Evolutionary conservation across 2,329 filamentous ascomycete genomes (phyloP).

Genomic region (Trichoderma harzianum): DNA sequence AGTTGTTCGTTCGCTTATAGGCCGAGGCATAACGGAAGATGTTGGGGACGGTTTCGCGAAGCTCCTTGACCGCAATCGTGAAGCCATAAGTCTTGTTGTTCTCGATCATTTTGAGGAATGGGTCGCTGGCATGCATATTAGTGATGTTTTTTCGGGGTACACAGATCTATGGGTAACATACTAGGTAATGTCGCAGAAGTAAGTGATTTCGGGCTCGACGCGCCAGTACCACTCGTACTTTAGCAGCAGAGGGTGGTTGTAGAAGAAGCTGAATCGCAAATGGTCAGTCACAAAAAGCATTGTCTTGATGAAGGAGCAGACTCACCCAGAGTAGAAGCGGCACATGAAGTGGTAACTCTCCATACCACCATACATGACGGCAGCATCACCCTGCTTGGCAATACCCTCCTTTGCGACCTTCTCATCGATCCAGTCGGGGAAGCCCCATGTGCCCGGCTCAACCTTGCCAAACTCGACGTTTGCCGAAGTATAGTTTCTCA

Average conservation of each 20-base stretch:
- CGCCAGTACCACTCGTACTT: slow-evolving; percentile 99
- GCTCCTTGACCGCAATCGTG: slow-evolving; percentile 96
- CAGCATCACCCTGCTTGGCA: slow-evolving; percentile 90
- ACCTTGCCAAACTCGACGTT: slow-evolving; percentile 93
- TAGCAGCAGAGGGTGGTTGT: slow-evolving; percentile 88
- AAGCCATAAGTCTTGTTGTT: slow-evolving; percentile 98
- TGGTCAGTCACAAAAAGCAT: background rate
- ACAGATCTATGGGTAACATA: slow-evolving; percentile 37
- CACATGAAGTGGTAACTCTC: slow-evolving; percentile 99
- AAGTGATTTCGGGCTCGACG: slow-evolving; percentile 97
- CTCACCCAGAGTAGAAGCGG: slow-evolving; percentile 92
- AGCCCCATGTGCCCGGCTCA: slow-evolving; percentile 88
- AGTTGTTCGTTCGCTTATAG: slow-evolving; percentile 88
- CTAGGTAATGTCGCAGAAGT: slow-evolving; percentile 99
- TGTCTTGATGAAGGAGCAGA: slow-evolving; percentile 28
- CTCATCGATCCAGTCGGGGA: slow-evolving; percentile 91
- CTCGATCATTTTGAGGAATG: slow-evolving; percentile 91
- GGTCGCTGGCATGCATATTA: slow-evolving; percentile 59
- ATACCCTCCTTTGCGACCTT: slow-evolving; percentile 95
- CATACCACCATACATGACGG: slow-evolving; percentile 99
- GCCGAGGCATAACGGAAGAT: slow-evolving; percentile 98
- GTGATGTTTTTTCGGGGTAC: background rate
- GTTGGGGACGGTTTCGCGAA: slow-evolving; percentile 96
- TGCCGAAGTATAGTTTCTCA: slow-evolving; percentile 85
- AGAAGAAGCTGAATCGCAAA: slow-evolving; percentile 68